Base-by-base conservation (phyloP, 345 rosid genomes). In the Abelmoschus esculentus region DNA sequence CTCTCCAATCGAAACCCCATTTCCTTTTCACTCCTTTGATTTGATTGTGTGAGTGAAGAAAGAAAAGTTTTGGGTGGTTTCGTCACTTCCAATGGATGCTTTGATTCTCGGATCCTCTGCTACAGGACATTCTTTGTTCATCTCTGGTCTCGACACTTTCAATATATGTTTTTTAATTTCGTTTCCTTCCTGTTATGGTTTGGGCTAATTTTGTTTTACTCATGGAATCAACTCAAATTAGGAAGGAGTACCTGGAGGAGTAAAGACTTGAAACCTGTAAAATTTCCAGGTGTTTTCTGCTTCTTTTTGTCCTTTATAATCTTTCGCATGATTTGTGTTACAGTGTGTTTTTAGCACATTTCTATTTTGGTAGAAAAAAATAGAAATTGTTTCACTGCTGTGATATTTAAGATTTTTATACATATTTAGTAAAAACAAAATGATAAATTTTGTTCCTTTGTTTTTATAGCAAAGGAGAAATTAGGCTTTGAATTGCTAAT, bases 51-150 rank as follows among this genome's bases (percentile, higher is more conserved):
- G 54, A 70, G 26, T 47, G 32, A 49, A 57, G 32, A 26, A 28
- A 15, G 56, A 14, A 46, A 26, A 19, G 22, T 12, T 47, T 47
- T 47, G 38, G 26, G 26, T 22, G 26, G 26, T 22, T 22, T 22
- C 26, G n/a, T 22, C 26, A 15, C 18, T 28, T 69, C 60, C 31
- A 46, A 91, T 92, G 98, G 89, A 80, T 82, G 80, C 95, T 78
- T 66, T 84, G 63, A 81, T 84, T 78, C 78, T 64, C 68, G 81
- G 74, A 52, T 72, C 75, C 57, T 73, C 60, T 36, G 52, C 79
- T 22, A 52, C 64, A 11, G 56, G 61, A 17, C 67, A 80, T 59
- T 72, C 75, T 73, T 67, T 75, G 13, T 61, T 82, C 14, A 42
- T 79, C 57, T 63, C 80, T 57, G 92, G 92, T 34, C 36, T 34